Conservation (phyloP, 169 alveolate species). For the Eimeria acervulina region DNA sequence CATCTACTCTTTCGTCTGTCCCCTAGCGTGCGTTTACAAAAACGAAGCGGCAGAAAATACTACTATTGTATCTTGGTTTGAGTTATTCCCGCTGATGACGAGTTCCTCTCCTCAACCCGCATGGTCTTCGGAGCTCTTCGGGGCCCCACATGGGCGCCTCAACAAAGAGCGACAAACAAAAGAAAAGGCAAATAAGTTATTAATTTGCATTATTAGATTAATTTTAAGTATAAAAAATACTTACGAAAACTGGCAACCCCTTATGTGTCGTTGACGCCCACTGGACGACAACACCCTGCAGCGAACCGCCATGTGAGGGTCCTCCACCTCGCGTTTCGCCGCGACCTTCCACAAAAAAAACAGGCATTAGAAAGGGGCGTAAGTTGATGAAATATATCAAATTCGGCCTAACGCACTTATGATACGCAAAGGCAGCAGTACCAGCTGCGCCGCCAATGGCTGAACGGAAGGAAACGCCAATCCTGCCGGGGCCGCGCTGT, state of each 20-base stretch:
- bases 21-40: neutral
- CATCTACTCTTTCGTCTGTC: no score
- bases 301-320: neutral
- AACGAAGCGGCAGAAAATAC: neutral
- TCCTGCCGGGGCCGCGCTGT: neutral
- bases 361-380: neutral
- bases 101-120: neutral
- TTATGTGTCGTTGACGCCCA: neutral
- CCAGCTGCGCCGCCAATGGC: neutral
- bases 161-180: no score
- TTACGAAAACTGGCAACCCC: no score
- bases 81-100: neutral
- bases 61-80: neutral
- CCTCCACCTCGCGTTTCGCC: neutral
- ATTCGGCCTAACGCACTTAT: neutral
- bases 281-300: neutral
- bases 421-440: neutral
- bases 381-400: neutral
- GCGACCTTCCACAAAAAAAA: neutral
- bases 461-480: neutral
- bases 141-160: conserved; percentile 1
- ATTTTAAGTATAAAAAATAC: no score
- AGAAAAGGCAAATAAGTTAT: no score
- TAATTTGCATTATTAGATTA: no score
- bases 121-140: neutral